Evolutionary conservation across 495 filamentous ascomycete species (phyloP), one percentile per base, ranked within the genome.

Genomic region (Annulohypoxylon moriforme): DNA sequence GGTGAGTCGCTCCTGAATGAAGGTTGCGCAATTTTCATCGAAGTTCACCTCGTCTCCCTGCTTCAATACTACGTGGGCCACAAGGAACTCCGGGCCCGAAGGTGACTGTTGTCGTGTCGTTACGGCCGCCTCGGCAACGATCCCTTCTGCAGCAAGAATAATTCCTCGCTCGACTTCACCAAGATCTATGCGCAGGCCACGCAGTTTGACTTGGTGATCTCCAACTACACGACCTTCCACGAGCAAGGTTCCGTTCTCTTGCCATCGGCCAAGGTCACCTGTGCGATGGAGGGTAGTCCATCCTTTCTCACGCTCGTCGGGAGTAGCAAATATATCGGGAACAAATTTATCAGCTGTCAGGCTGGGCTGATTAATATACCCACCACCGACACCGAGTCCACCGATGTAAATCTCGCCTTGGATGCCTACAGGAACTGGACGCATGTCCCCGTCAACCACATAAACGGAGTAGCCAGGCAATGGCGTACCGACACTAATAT

Each of bases 141-240:
- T 20, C 25, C 64, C 9, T 81, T 42, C 5, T 0, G 72, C 36
- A 0, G 20, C 36, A 0, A 59, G n/a, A 1, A 85, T 68, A 2
- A 74, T 78, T 64, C 60, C 69, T 38, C 64, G 57, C 20, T 80
- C 82, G 34, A 86, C 69, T 27, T 86, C 84, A 1, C 69, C 71
- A 1, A 85, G 71, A 7, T 86, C 82, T 7, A 86, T 59, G 1
- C 85, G 80, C 13, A 85, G 68, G 1, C 85, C 84, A 0, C 78
- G 72, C 22, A 86, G 71, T 27, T 66, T 66, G 4, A 66, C 76
- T 47, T 83, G 83, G 6, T 60, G 77, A 60, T 85, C 82, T 6
- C 82, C 82, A 0, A 64, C 73, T 0, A 86, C 73, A 0, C 86
- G 82, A 0, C 79, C 75, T 0, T 71, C 53, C 33, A 84, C 68